Evolutionary conservation across 2,329 filamentous ascomycete species (phyloP), one percentile per base, ranked within the genome.

Genomic region (Nannizziopsis barbatae): DNA sequence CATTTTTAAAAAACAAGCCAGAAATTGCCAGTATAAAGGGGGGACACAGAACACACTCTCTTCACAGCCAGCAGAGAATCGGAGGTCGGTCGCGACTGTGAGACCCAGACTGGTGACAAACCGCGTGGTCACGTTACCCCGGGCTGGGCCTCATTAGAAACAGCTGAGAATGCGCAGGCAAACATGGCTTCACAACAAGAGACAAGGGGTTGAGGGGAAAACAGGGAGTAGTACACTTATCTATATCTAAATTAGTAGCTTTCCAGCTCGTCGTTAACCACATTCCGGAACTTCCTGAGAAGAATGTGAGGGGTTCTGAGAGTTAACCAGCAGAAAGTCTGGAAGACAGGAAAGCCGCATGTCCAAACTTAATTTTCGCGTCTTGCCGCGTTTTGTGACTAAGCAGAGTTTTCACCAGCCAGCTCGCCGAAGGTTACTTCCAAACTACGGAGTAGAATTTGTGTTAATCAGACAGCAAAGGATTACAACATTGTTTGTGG

Each of bases 111-210:
- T 42, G 37, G 15, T 42, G 36, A 30, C 42, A 32, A 36, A 50
- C 40, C 53, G 53, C 53, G 53, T 55, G 46, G 49, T 55, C 53
- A 55, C 51, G 53, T 55, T 53, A 55, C 51, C 41, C 35, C 36
- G 35, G 18, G 20, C 32, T 36, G 33, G 33, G 15, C 12, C 33
- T n/a, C 33, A n/a, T 15, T n/a, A 12, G 33, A 36, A 36, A 12
- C 33, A 36, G 12, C 12, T 9, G 10, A 11, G 12, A 15, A 15
- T 20, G 9, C 2, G 18, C 14, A 11, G 22, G 14, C 33, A n/a
- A 10, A 22, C 42, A 45, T 20, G 20, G 27, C 30, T 31, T 38
- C 15, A 14, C 40, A 12, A 14, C 15, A n/a, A 42, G 20, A 8
- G 5, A 36, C 33, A 15, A 11, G 22, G 22, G 3, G 22, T 27